Evolutionary conservation across 345 rosid genomes (phyloP).

Genomic region (Heritiera fomes): DNA sequence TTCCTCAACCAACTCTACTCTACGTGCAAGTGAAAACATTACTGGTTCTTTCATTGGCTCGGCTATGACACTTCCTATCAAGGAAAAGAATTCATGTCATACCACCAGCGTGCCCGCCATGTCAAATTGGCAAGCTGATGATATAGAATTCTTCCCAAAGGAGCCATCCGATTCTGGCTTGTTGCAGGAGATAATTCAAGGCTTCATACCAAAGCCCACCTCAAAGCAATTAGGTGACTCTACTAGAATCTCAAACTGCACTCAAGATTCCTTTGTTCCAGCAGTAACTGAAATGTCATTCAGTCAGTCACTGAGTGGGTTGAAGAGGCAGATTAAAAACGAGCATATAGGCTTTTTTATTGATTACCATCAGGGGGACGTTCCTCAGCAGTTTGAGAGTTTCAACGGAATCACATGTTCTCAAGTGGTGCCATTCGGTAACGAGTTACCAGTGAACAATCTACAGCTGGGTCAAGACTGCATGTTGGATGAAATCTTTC

Average conservation of each 20-base stretch:
- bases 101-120: not conserved
- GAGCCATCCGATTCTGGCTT: constrained; percentile 67
- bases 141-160: constrained; percentile 41
- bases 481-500: constrained; percentile 37
- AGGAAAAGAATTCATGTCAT: constrained; percentile 12
- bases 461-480: constrained; percentile 30
- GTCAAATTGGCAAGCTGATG: not conserved
- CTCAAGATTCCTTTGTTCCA: not conserved
- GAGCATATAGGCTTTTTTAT: constrained; percentile 24
- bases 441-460: constrained; percentile 18
- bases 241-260: not conserved
- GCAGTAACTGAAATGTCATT: not conserved
- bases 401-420: constrained; percentile 28
- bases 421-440: constrained; percentile 1
- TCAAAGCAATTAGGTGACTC: constrained; percentile 21
- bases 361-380: constrained; percentile 20
- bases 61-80: constrained; percentile 12
- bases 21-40: not conserved
- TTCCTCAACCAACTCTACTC: not conserved
- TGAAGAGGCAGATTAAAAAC: not conserved
- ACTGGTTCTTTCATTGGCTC: constrained; percentile 13
- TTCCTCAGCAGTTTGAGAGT: constrained; percentile 20
- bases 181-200: constrained; percentile 72
- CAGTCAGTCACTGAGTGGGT: constrained; percentile 26
- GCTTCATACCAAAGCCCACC: constrained; percentile 52